Evolutionary conservation across 2,329 filamentous ascomycete genomes (phyloP), one percentile per base, ranked within the genome.

Genomic region (Apiospora pterosperma): DNA sequence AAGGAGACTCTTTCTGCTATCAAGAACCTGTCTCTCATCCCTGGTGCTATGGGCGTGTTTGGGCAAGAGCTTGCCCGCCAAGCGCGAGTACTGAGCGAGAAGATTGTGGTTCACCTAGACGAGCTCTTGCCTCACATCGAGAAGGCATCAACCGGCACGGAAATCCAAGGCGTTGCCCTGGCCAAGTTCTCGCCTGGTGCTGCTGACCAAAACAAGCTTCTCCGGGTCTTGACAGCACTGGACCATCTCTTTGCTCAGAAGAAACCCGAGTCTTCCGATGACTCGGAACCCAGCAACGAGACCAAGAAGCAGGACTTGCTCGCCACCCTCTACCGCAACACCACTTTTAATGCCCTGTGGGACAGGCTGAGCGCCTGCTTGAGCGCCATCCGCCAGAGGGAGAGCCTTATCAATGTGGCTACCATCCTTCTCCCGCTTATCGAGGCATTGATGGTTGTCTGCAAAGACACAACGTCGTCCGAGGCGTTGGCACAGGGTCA

Each of bases 1-100:
- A 92, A 96, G 75, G 96, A 98, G 77, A 98, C 96, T 0, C 86
- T 99, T 63, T 96, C 95, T 19, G 96, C 96, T n/a, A 97, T 99
- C 82, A 98, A 97, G 81, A 97, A 98, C 73, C 85, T 99, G 52
- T 98, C 94, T 5, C 90, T 92, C 42, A 96, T 99, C 66, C 93
- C 95, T 19, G 93, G 91, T 14, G 93, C 95, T 21, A 96, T 96
- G 78, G 87, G 91, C 62, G 85, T 93, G 12, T 98, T 99, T 76
- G 96, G 96, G n/a, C 90, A 92, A 70, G 95, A 99, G 78, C 85
- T 99, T 61, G 92, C 97, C 65, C 86, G 87, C 60, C 95, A 97
- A 77, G 94, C 96, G 60, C 92, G 95, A 72, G 82, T 88, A 61
- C 82, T 99, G 34, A 97, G 93, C 70, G 88, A 93, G 72, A 90